Evolutionary conservation across 306 rosid species (phyloP), one percentile per base, ranked within the genome.

Genomic region (Cicer bijugum): DNA sequence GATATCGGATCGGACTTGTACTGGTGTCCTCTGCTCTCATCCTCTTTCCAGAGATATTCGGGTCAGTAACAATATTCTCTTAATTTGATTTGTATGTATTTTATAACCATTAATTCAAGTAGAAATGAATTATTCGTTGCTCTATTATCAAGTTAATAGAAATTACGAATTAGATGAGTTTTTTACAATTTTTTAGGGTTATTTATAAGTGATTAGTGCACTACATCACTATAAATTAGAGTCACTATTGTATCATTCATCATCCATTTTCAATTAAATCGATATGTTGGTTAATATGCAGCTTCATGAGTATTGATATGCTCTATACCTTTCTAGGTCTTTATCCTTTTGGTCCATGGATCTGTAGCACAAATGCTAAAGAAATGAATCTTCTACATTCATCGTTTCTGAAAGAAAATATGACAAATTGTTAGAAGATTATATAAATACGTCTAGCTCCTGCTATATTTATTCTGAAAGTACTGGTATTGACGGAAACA

Each of bases 11-110:
- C 97, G 98, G 82, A 93, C 87, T 8, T 93, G 98, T 68, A 93
- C 98, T 6, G 98, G 98, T 16, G 96, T 90, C 74, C 97, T 93
- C 23, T 93, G 97, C 69, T 93, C 98, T 8, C 97, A 90, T 64
- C 97, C 98, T 53, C 97, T 90, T 8, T 93, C 98, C 15, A 83
- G 98, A 72, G 98, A 93, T 75, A 89, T 93, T 78, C 87, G 97
- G 57, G 98, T 93, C 23, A 77, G 90, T 82, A 23, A 63, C 9
- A 9, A 40, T 55, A 40, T 3, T 3, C 4, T 12, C 17, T 50
- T n/a, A 6, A 7, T 6, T 40, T 6, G 44, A 40, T 40, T 15
- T 12, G 4, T 50, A 12, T 50, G 6, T 50, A 50, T 14, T 8
- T n/a, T 12, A n/a, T 7, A 12, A 14, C 0, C 15, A 52, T 52